phyloP scores from a whole-genome alignment of 2,329 filamentous ascomycete genomes.

The Apiospora aurea region DNA sequence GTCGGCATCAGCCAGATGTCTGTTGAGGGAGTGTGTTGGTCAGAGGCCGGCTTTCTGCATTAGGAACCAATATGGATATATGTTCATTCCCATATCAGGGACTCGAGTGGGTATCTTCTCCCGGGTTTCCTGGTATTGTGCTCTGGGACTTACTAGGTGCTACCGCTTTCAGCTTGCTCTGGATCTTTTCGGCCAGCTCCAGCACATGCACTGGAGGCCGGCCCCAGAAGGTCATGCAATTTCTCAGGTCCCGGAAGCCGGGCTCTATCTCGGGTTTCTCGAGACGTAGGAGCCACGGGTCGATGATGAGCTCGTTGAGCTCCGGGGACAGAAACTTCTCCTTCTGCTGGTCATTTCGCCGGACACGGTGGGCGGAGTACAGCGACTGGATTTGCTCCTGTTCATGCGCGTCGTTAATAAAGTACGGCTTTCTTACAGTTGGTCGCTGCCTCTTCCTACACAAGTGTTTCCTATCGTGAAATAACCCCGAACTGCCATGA shows the following conservation, averaged over 20 bases:
- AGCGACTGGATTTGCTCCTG: slow-evolving; percentile 67
- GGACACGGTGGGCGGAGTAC: slow-evolving; percentile 77
- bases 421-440: background rate
- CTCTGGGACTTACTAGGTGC: slow-evolving; percentile 69
- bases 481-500: background rate
- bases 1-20: slow-evolving; percentile 87
- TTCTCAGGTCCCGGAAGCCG: slow-evolving; percentile 75
- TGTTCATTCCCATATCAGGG: background rate
- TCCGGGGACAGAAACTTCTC: slow-evolving; percentile 72
- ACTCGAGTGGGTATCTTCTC: background rate
- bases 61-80: background rate
- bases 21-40: slow-evolving; percentile 44
- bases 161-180: slow-evolving; percentile 67
- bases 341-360: slow-evolving; percentile 78
- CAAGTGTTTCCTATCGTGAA: background rate
- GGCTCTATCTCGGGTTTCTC: slow-evolving; percentile 69
- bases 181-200: slow-evolving; percentile 71
- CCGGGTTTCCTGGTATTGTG: background rate
- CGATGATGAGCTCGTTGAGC: slow-evolving; percentile 76
- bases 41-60: no score
- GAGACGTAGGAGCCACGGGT: slow-evolving; percentile 76
- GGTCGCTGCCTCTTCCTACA: background rate
- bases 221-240: slow-evolving; percentile 90
- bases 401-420: background rate
- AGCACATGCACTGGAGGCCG: slow-evolving; percentile 78